Base-by-base conservation (phyloP, 768 basidiomycete species). In the Favolaschia claudopus region DNA sequence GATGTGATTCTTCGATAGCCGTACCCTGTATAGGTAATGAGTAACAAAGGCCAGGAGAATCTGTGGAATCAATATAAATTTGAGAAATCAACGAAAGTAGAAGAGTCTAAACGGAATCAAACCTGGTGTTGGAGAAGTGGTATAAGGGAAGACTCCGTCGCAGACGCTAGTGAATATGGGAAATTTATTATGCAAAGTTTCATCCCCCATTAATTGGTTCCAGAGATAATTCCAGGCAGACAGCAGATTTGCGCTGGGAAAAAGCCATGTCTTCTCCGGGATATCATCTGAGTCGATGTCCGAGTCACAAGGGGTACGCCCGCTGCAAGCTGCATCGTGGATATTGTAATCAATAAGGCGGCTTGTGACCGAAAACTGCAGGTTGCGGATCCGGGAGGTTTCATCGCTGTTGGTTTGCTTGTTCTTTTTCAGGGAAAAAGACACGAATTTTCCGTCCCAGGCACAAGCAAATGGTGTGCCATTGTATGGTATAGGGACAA, bases 181-280 rank as follows among this genome's bases (percentile, higher is more conserved):
- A 28, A 46, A 46, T 46, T 46, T 45, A 15, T 56, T 31, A 14
- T 56, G 55, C 1, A 56, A 38, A 20, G 9, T 40, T 4, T 4
- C 17, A 38, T 56, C 38, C 5, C 14, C 7, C 12, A 47, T 29
- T 19, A 56, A 13, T 1, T n/a, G 37, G 10, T 2, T 38, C 55
- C 55, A 56, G 1, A 48, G 20, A 17, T 20, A 9, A 14, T 33
- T 2, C 55, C 45, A 55, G 5, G 45, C 1, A 10, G 7, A 5
- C 9, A 9, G 17, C 6, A 56, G 28, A 27, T 47, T 38, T 3
- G 9, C 4, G 17, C 48, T n/a, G 0, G 22, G 13, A n/a, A 56
- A 56, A 6, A 4, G 6, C 55, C 55, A 56, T 1, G 55, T 56
- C 17, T 27, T 56, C 15, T 48, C 45, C 15, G 42, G 42, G 14